Conservation (phyloP, 1,139 yeast genomes). For the Diutina ranongensis region DNA sequence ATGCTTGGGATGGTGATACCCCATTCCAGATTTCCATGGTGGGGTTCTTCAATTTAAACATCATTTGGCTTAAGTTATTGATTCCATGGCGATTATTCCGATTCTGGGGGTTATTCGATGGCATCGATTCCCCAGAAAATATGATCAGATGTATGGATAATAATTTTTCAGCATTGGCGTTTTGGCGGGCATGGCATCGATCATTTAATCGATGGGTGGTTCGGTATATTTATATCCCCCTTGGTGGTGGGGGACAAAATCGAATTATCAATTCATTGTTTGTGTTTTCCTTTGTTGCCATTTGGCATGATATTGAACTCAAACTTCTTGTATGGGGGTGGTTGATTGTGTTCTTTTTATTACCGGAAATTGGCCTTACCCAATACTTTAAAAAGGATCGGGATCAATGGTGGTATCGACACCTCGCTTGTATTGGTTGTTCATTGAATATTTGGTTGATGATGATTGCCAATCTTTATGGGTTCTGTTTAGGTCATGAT, state of each 20-base stretch:
- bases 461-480: conserved; percentile 94
- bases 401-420: conserved; percentile 62
- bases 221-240: conserved; percentile 72
- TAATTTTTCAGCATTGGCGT: conserved; percentile 82
- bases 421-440: conserved; percentile 78
- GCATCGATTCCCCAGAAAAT: conserved; percentile 94
- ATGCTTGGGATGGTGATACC: conserved; percentile 83
- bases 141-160: conserved; percentile 96
- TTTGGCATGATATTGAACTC: conserved; percentile 96
- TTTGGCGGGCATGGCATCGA: conserved; percentile 99
- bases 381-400: conserved; percentile 28
- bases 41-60: conserved; percentile 78
- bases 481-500: conserved; percentile 86
- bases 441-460: conserved; percentile 90
- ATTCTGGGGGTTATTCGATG: conserved; percentile 83
- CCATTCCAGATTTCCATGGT: conserved; percentile 94
- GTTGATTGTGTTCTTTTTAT: conserved; percentile 73
- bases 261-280: conserved; percentile 66
- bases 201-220: conserved; percentile 85
- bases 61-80: conserved; percentile 84
- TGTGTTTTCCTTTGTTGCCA: conserved; percentile 93
- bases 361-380: conserved; percentile 80
- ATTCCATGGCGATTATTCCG: conserved; percentile 96
- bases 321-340: conserved; percentile 90
- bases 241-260: conserved; percentile 46